A percentile compares a stretch with the other conserved stretches of the same genome.
Evolutionary conservation across 73 alveolate species (phyloP).

Genomic region (Tetrahymena elliotti): DNA sequence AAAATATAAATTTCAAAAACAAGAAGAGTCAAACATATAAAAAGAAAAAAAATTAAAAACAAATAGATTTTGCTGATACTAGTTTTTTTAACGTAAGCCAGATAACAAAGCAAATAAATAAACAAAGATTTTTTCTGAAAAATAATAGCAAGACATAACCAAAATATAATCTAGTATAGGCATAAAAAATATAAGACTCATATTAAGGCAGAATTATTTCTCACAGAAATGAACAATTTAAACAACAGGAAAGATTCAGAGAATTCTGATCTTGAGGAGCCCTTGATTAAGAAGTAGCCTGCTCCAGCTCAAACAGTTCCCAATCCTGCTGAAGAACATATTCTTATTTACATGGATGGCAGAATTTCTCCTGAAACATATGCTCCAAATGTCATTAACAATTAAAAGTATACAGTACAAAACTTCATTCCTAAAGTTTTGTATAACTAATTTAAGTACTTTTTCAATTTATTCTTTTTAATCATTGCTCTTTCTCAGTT

Average conservation of each 20-base stretch:
- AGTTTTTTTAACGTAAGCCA: not conserved
- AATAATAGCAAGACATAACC: not conserved
- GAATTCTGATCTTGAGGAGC: not conserved
- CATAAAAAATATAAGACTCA: not conserved
- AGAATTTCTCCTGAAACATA: constrained; percentile 29
- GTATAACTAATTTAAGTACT: constrained; percentile 49
- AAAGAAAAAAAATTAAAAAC: not conserved
- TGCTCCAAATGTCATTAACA: constrained; percentile 41
- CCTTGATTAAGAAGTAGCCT: not conserved
- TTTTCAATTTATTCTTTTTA: constrained; percentile 54
- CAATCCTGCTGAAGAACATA: constrained; percentile 22
- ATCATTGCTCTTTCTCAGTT: constrained; percentile 48
- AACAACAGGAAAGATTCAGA: not conserved
- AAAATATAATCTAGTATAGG: not conserved
- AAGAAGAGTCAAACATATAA: not conserved
- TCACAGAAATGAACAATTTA: not conserved
- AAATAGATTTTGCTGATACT: not conserved
- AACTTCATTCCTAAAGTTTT: constrained; percentile 53
- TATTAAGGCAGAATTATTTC: not conserved
- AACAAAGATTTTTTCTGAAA: not conserved
- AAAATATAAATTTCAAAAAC: not conserved
- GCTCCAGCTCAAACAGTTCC: constrained; percentile 5
- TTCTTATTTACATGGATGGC: constrained; percentile 40
- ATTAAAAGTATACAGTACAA: constrained; percentile 47
- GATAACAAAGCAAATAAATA: not conserved